A percentile compares a stretch with the other conserved stretches of the same genome.
Evolutionary conservation across 257 asterid genomes (phyloP).

Genomic region (Ballota nigra): DNA sequence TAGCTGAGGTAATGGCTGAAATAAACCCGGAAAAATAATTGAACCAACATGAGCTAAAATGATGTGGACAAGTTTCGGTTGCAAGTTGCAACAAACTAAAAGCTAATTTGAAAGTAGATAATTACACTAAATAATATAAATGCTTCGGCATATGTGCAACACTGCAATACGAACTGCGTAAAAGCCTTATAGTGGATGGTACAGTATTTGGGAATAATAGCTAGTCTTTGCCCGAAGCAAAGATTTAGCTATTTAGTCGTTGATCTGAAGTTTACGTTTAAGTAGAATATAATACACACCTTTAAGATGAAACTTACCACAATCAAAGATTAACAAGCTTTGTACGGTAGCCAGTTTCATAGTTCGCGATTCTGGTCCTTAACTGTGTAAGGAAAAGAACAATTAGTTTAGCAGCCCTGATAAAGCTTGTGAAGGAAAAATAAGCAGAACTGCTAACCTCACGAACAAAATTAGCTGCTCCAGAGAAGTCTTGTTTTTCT

Average conservation of each 20-base stretch:
- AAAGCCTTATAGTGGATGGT: background rate
- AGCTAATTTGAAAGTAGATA: background rate
- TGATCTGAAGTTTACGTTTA: conserved; percentile 3
- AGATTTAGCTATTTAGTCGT: conserved; percentile 1
- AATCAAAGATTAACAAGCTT: conserved; percentile 21
- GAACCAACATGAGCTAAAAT: background rate
- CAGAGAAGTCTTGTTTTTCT: conserved; percentile 49
- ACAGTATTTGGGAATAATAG: background rate
- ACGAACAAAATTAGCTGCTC: conserved; percentile 37
- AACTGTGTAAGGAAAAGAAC: conserved; percentile 34
- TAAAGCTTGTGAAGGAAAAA: background rate
- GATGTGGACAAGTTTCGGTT: background rate
- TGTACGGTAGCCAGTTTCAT: conserved; percentile 21
- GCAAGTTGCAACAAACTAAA: conserved; percentile 3
- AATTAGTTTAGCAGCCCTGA: background rate
- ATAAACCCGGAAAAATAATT: background rate
- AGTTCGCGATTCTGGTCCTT: conserved; percentile 30
- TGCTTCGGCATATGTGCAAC: background rate
- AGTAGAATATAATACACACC: conserved; percentile 5
- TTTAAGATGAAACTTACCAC: conserved; percentile 3
- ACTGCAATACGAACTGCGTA: conserved; percentile 10
- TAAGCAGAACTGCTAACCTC: conserved; percentile 39
- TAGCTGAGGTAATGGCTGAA: background rate
- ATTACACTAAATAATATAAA: conserved; percentile 1
- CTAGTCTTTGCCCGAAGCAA: conserved; percentile 5